Evolutionary conservation across 495 filamentous ascomycete species (phyloP).

Genomic region (Podospora pseudoanserina): DNA sequence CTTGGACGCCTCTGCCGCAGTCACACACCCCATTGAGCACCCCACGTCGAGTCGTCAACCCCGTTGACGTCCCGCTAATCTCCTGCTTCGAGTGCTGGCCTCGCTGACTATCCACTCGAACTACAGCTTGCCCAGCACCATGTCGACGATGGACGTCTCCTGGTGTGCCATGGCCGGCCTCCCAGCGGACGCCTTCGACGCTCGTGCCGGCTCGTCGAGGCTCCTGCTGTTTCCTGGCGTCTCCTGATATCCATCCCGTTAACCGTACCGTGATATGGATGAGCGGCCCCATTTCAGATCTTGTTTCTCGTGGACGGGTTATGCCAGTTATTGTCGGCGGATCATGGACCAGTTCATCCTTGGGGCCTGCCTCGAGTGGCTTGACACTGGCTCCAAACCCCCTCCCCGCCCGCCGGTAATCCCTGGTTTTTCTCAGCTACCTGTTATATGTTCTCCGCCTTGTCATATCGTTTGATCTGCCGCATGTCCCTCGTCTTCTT

Average conservation of each 20-base stretch:
- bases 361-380: slow-evolving; percentile 5
- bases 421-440: not conserved
- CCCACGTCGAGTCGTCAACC: slow-evolving; percentile 15
- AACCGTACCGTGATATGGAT: not conserved
- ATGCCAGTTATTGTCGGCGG: not conserved
- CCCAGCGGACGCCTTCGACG: not conserved
- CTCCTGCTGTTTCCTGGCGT: not conserved
- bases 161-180: not conserved
- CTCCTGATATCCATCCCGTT: not conserved
- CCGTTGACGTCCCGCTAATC: slow-evolving; percentile 6
- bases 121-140: slow-evolving; percentile 8
- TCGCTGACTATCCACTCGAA: slow-evolving; percentile 1
- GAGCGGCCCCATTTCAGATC: not conserved
- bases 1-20: slow-evolving; percentile 17
- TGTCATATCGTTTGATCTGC: slow-evolving; percentile 7
- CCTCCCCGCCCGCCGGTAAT: not conserved
- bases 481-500: not conserved
- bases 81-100: not conserved
- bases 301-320: slow-evolving; percentile 1
- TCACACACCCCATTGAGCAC: slow-evolving; percentile 2
- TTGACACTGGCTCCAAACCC: not conserved
- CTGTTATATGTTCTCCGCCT: not conserved
- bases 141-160: slow-evolving; percentile 3
- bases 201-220: not conserved
- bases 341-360: slow-evolving; percentile 9